These are phyloP conservation scores for Metahyphopichia silvanorum DNA, from an alignment of 805 yeast species.

Conservation along the genomic window DNA sequence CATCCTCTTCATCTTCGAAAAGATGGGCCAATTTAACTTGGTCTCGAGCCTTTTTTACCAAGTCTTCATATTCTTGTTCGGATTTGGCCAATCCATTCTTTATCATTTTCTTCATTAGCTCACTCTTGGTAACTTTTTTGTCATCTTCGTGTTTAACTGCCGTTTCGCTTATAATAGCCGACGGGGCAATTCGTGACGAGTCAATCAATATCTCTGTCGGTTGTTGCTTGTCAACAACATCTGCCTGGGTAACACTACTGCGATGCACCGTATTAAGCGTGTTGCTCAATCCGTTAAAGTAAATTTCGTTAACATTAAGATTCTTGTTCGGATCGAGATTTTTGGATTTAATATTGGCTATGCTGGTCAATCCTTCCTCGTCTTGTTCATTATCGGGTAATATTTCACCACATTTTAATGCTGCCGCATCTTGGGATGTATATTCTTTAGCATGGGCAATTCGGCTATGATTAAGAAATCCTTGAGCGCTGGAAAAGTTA, in stretches of 20 bases:
- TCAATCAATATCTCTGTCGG: too few species aligned
- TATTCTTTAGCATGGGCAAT: constrained; percentile 71
- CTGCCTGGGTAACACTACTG: constrained; percentile 2
- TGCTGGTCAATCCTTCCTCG: constrained; percentile 42
- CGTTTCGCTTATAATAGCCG: not conserved
- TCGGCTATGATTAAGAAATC: constrained; percentile 73
- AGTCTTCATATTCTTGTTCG: constrained; percentile 23
- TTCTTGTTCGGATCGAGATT: constrained; percentile 41
- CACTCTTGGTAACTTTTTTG: constrained; percentile 11
- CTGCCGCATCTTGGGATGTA: constrained; percentile 72
- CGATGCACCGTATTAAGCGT: constrained; percentile 25
- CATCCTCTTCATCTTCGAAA: constrained; percentile 38
- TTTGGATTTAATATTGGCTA: constrained; percentile 30
- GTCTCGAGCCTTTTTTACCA: constrained; percentile 30
- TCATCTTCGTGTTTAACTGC: constrained; percentile 7
- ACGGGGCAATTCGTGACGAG: constrained; percentile 1
- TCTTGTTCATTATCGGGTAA: constrained; percentile 56
- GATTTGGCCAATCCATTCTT: constrained; percentile 30
- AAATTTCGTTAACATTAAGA: constrained; percentile 35
- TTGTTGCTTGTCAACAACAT: too few species aligned
- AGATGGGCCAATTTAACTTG: constrained; percentile 32
- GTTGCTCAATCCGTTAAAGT: constrained; percentile 29
- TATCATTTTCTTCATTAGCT: constrained; percentile 35
- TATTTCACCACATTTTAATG: constrained; percentile 59
- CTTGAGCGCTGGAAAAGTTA: constrained; percentile 77